Evolutionary conservation across 1,284 basidiomycete species (phyloP).

Genomic region (Meira nashicola): DNA sequence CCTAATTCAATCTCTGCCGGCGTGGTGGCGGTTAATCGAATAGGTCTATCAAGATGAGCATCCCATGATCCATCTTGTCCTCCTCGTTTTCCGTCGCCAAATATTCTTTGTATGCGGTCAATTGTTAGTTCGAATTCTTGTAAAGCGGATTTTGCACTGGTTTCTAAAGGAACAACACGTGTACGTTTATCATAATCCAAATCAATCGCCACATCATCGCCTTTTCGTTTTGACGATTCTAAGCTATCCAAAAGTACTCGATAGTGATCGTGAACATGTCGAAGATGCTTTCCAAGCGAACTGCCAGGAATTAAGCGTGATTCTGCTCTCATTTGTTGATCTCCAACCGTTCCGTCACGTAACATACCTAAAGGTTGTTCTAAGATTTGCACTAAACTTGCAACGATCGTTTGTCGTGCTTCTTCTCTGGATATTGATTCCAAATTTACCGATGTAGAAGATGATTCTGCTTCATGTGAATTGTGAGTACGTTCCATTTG

Average conservation of each 20-base stretch:
- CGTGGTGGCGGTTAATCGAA: slow-evolving; percentile 38
- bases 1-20: slow-evolving; percentile 22
- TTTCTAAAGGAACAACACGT: slow-evolving; percentile 26
- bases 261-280: slow-evolving; percentile 40
- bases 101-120: slow-evolving; percentile 20
- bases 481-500: too few relatives aligned
- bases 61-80: background rate
- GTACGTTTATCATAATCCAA: slow-evolving; percentile 41
- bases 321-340: slow-evolving; percentile 21
- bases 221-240: background rate
- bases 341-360: slow-evolving; percentile 20
- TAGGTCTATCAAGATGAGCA: background rate
- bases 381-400: slow-evolving; percentile 37
- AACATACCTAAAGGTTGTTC: slow-evolving; percentile 34
- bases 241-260: slow-evolving; percentile 34
- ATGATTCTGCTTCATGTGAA: background rate
- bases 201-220: slow-evolving; percentile 7
- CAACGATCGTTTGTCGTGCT: slow-evolving; percentile 24
- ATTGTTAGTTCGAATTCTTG: slow-evolving; percentile 25
- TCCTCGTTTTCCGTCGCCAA: slow-evolving; percentile 6
- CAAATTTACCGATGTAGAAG: background rate
- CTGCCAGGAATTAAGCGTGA: slow-evolving; percentile 30
- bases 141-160: slow-evolving; percentile 21
- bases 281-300: slow-evolving; percentile 38
- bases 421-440: background rate